Base-by-base conservation (phyloP, 495 filamentous ascomycete species). In the Echria macrotheca region DNA sequence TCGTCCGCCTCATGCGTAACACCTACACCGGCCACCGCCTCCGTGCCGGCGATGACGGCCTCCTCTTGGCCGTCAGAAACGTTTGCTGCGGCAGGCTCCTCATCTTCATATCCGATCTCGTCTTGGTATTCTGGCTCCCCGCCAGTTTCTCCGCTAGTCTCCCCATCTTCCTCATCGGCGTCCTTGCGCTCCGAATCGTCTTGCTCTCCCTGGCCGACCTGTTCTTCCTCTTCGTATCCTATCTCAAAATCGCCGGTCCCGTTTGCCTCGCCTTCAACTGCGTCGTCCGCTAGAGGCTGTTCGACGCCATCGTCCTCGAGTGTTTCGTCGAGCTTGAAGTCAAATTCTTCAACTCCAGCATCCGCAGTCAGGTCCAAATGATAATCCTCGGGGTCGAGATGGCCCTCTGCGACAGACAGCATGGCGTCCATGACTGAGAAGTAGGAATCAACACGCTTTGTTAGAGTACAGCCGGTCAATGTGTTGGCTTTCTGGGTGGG, bases 71-170 rank as follows among this genome's bases (percentile, higher is more conserved):
- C n/a, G n/a, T n/a, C n/a, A n/a, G n/a, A n/a, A n/a, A n/a, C n/a
- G n/a, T 21, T 9, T n/a, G 33, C 42, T 18, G 45, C 22, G 14
- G 37, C 41, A 22, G 21, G n/a, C n/a, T 60, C 52, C 5, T 64
- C 60, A 15, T 65, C 62, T 14, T 59, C 61, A 32, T 68, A 60
- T 23, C 58, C 65, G 21, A 60, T 61, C 26, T 67, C 67, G 31
- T 64, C 60, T 1, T 61, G 33, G 12, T 55, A 56, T n/a, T n/a
- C n/a, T n/a, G n/a, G n/a, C 9, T 61, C 61, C 17, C 50, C 24
- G 22, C 47, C n/a, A 14, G 50, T 29, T 18, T 52, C 52, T 39
- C 37, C 49, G 28, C 22, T 36, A 5, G 26, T 36, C 42, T 53
- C 46, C 28, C 12, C 28, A 31, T 6, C 12, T n/a, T n/a, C n/a